Evolutionary conservation across 257 asterid genomes (phyloP).

Genomic region (Cruciata laevipes): DNA sequence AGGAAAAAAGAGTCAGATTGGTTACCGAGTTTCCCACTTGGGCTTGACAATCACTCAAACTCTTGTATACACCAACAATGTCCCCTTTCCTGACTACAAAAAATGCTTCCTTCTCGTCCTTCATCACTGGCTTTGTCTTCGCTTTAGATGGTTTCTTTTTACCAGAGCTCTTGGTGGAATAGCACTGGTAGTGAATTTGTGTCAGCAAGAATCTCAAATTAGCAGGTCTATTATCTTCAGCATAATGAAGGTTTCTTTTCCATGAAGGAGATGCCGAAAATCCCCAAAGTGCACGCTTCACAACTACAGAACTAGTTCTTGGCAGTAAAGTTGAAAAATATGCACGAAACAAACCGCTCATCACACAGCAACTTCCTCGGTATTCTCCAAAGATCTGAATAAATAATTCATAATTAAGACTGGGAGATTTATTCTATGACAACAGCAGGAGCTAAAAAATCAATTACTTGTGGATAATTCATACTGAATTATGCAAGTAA

Average conservation of each 20-base stretch:
- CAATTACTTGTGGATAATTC: neutral
- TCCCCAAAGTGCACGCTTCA: slow-evolving; percentile 34
- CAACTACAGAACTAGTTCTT: slow-evolving; percentile 27
- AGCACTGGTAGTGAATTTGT: slow-evolving; percentile 36
- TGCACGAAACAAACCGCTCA: slow-evolving; percentile 68
- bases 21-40: slow-evolving; percentile 97
- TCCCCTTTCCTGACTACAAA: slow-evolving; percentile 96
- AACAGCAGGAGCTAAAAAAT: neutral
- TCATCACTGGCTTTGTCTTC: slow-evolving; percentile 37
- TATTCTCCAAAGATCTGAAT: slow-evolving; percentile 35
- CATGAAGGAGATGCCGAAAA: slow-evolving; percentile 29
- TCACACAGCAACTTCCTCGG: slow-evolving; percentile 36
- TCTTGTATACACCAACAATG: slow-evolving; percentile 80
- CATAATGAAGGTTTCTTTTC: slow-evolving; percentile 32
- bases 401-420: neutral
- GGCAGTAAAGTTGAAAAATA: slow-evolving; percentile 39
- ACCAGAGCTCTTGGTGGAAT: slow-evolving; percentile 44
- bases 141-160: slow-evolving; percentile 30
- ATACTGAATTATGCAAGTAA: neutral
- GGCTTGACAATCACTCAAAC: slow-evolving; percentile 88
- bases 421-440: neutral
- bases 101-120: slow-evolving; percentile 86
- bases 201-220: slow-evolving; percentile 29
- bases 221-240: slow-evolving; percentile 35
- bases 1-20: slow-evolving; percentile 8